phyloP scores from a whole-genome alignment of 768 basidiomycete genomes.

The Tylopilus sp. region DNA sequence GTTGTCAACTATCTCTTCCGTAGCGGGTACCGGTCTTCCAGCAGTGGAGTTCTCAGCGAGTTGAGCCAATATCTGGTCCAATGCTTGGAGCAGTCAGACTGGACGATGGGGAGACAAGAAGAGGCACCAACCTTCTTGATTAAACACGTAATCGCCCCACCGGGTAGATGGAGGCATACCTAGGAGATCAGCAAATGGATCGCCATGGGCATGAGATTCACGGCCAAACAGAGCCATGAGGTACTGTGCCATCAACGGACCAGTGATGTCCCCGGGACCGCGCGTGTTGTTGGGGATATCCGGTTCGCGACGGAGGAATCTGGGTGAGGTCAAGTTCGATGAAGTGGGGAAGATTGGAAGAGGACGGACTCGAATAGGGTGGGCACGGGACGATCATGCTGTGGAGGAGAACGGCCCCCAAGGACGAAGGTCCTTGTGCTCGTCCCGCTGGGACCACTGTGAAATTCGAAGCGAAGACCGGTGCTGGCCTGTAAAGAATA shows the following conservation, averaged over 20 bases:
- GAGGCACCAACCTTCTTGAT: constrained; percentile 67
- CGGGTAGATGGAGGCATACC: constrained; percentile 49
- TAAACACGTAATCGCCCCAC: constrained; percentile 91
- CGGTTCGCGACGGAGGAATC: constrained; percentile 34
- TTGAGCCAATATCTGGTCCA: constrained; percentile 83
- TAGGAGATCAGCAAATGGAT: constrained; percentile 44
- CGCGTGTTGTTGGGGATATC: constrained; percentile 16
- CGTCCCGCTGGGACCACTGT: constrained; percentile 26
- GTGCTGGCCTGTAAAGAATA: constrained; percentile 12
- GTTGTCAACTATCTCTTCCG: constrained; percentile 71
- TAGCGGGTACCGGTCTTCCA: constrained; percentile 77
- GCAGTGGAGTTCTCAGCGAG: constrained; percentile 80
- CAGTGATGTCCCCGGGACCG: constrained; percentile 44
- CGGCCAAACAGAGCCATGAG: constrained; percentile 54
- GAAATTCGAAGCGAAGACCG: constrained; percentile 38
- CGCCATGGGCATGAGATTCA: constrained; percentile 33
- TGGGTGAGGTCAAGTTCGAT: constrained; percentile 12
- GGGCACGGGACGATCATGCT: constrained; percentile 30
- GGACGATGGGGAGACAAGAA: neutral
- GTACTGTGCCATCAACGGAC: constrained; percentile 70
- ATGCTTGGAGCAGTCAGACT: constrained; percentile 42
- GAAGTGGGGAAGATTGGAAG: neutral
- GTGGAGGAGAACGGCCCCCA: constrained; percentile 28
- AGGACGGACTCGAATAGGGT: constrained; percentile 53
- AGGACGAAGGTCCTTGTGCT: constrained; percentile 36